A percentile compares a stretch with the other conserved stretches of the same genome.
phyloP scores from a whole-genome alignment of 1,284 basidiomycete genomes.

The Trichosporon ovoides region DNA sequence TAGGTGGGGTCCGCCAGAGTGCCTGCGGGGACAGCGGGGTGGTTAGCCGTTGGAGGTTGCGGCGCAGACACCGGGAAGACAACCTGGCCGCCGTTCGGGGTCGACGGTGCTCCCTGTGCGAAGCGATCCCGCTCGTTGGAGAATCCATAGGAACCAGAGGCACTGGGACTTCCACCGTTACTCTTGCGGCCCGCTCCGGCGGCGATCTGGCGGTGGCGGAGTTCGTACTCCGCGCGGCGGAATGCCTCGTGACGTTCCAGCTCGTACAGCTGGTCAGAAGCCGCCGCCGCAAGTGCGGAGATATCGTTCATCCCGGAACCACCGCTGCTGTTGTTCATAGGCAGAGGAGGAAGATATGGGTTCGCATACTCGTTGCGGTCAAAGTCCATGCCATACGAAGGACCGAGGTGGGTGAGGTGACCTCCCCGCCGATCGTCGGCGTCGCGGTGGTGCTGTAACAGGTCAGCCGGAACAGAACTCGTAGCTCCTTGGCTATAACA shows the following conservation, averaged over 20 bases:
- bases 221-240: conserved; percentile 77
- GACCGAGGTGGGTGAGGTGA: conserved; percentile 38
- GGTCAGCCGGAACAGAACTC: conserved; percentile 5
- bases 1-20: conserved; percentile 50
- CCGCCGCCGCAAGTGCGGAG: conserved; percentile 68
- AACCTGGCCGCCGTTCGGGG: conserved; percentile 36
- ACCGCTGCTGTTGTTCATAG: conserved; percentile 21
- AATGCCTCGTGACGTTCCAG: conserved; percentile 79
- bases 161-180: conserved; percentile 63
- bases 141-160: conserved; percentile 31
- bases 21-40: conserved; percentile 48
- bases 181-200: conserved; percentile 45
- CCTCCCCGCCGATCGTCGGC: conserved; percentile 36
- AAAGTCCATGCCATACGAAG: conserved; percentile 46
- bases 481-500: not conserved
- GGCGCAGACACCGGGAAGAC: conserved; percentile 48
- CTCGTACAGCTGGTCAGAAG: conserved; percentile 77
- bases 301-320: conserved; percentile 51
- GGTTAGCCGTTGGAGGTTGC: conserved; percentile 44
- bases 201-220: conserved; percentile 57
- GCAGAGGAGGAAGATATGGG: conserved; percentile 31
- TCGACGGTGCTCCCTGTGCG: conserved; percentile 31
- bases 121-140: conserved; percentile 42
- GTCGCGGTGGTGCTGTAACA: conserved; percentile 6
- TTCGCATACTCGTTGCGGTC: conserved; percentile 41